phyloP scores from a whole-genome alignment of 2,329 filamentous ascomycete genomes.

The Diaporthe sp. region DNA sequence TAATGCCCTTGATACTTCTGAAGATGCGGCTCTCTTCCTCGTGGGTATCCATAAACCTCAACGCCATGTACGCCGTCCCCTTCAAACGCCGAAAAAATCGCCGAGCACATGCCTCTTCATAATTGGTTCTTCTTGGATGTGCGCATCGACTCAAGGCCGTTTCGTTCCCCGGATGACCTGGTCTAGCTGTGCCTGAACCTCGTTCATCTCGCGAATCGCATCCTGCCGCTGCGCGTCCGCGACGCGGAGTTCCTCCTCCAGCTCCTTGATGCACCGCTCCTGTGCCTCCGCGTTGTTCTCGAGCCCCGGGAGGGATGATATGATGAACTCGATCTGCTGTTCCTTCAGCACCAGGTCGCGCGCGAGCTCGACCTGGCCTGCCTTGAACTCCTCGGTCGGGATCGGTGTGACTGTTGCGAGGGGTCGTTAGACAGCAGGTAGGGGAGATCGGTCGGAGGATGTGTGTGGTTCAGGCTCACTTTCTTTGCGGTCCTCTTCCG shows the following conservation, averaged over 20 bases:
- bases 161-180: slow-evolving; percentile 70
- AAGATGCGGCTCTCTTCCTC: background rate
- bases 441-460: background rate
- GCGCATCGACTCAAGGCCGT: slow-evolving; percentile 60
- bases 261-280: slow-evolving; percentile 72
- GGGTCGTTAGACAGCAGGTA: background rate
- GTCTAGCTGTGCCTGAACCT: slow-evolving; percentile 71
- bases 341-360: slow-evolving; percentile 83
- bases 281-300: slow-evolving; percentile 85
- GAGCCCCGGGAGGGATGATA: slow-evolving; percentile 80
- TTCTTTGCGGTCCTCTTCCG: slow-evolving; percentile 64
- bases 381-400: slow-evolving; percentile 73
- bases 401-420: slow-evolving; percentile 66
- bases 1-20: background rate
- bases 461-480: slow-evolving; percentile 49
- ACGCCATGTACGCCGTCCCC: slow-evolving; percentile 12
- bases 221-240: slow-evolving; percentile 73
- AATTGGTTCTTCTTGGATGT: background rate
- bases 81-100: slow-evolving; percentile 24
- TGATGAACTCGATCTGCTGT: slow-evolving; percentile 84
- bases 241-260: slow-evolving; percentile 74
- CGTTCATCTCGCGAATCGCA: slow-evolving; percentile 73
- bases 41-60: slow-evolving; percentile 32
- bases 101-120: background rate
- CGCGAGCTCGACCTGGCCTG: slow-evolving; percentile 78